Evolutionary conservation across 2,329 filamentous ascomycete species (phyloP), one percentile per base, ranked within the genome.

Genomic region (Aplosporella prunicola): DNA sequence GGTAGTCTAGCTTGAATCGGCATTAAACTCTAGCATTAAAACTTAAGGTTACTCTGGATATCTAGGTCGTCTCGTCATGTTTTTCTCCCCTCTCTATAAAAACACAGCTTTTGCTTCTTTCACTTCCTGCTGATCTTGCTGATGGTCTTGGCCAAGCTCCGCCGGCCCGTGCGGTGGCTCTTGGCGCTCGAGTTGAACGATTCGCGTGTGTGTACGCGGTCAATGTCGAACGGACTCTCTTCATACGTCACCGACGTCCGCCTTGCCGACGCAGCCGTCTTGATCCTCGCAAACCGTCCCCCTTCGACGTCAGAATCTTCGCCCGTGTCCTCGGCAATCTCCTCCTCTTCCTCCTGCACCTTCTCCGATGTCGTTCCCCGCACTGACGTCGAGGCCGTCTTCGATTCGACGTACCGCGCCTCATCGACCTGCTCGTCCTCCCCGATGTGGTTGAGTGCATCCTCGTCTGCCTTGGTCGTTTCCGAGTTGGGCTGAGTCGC

Each of bases 181-280:
- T 36, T 27, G 26, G 34, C 18, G 26, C 24, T 36, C 13, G 34
- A 36, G 9, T 36, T 47, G 44, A 69, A 69, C 41, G 59, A 65
- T 37, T 69, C 64, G 39, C 59, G 50, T 18, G 67, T 70, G 42
- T 69, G 57, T 10, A 68, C 60, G 2, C 64, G 59, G 43, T 70
- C 66, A 26, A 70, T 60, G 37, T 67, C 64, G 44, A 63, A 70
- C 5, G 67, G 67, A 43, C 61, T 68, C 24, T 37, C 41, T n/a
- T 63, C 57, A 30, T 66, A 58, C 15, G 57, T 50, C 8, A 49
- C 42, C 7, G 29, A 37, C 5, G 43, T 46, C 18, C 43, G 26
- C 41, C 20, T 48, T 47, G 8, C 51, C 47, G 57, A 55, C 37
- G 56, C 53, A 26, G 47, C 53, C 1, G 60, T 51, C 49, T 61